phyloP scores from a whole-genome alignment of 495 filamentous ascomycete genomes.

The Aspergillus carlsbadensis region DNA sequence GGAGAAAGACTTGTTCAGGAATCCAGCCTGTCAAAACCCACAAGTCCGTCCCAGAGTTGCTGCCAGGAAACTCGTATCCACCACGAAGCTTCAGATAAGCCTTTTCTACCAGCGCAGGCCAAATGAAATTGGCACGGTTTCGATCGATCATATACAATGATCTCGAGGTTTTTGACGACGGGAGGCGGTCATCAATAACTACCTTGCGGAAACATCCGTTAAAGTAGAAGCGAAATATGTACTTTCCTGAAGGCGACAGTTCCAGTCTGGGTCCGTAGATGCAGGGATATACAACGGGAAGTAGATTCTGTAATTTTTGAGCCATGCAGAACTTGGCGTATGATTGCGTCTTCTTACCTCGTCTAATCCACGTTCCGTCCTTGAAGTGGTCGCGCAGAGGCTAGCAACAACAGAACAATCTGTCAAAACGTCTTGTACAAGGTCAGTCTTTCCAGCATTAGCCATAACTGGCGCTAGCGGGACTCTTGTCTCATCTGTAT shows the following conservation, averaged over 20 bases:
- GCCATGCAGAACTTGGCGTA: neutral
- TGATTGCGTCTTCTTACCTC: constrained; percentile 44
- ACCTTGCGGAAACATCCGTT: constrained; percentile 91
- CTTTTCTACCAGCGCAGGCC: constrained; percentile 95
- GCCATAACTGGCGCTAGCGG: constrained; percentile 50
- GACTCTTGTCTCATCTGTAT: constrained; percentile 10
- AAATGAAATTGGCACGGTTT: constrained; percentile 70
- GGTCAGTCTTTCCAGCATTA: constrained; percentile 57
- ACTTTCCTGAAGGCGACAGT: constrained; percentile 77
- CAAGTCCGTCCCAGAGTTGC: constrained; percentile 92
- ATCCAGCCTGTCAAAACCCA: constrained; percentile 94
- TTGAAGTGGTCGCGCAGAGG: constrained; percentile 77
- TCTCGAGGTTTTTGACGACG: constrained; percentile 68
- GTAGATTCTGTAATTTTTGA: constrained; percentile 57
- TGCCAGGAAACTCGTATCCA: constrained; percentile 98
- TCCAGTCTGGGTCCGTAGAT: constrained; percentile 54
- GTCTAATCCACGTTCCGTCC: constrained; percentile 57
- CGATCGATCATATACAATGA: constrained; percentile 87
- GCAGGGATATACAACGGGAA: constrained; percentile 71
- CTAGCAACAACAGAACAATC: constrained; percentile 98
- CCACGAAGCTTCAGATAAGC: constrained; percentile 96
- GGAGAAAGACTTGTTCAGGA: constrained; percentile 90
- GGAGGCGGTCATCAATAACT: constrained; percentile 87
- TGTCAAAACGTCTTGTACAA: constrained; percentile 90
- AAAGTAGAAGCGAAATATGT: constrained; percentile 88